Conservation (phyloP, 192 early-diverging fungal species). For the Mortierella alpina region DNA sequence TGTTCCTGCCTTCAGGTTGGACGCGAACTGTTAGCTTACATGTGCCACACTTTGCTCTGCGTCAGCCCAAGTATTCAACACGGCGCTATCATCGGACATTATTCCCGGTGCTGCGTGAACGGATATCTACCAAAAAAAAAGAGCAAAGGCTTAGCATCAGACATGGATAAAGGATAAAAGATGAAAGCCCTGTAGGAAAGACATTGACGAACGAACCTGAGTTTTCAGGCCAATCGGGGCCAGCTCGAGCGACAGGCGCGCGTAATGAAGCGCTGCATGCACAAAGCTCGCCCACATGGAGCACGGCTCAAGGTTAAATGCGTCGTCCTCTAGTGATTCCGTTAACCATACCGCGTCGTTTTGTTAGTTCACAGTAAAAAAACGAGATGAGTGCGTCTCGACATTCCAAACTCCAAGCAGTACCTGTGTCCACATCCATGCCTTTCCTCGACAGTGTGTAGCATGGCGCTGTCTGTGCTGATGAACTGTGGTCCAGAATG, state of each 20-base stretch:
- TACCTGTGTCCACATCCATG: conserved; percentile 3
- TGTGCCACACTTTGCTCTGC: conserved; percentile 23
- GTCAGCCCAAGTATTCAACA: conserved; percentile 28
- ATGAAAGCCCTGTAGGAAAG: not conserved
- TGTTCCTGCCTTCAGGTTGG: not conserved
- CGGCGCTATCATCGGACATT: not conserved
- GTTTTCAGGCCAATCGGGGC: conserved; percentile 26
- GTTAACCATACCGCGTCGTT: too few relatives aligned
- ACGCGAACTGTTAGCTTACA: not conserved
- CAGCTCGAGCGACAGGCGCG: conserved; percentile 29
- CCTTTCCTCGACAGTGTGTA: not conserved
- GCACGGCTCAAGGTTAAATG: conserved; percentile 35
- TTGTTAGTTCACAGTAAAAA: not conserved
- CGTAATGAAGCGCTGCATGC: conserved; percentile 45
- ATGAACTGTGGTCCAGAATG: conserved; percentile 36
- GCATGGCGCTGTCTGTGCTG: conserved; percentile 24
- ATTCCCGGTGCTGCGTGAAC: conserved; percentile 36
- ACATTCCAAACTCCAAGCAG: not conserved
- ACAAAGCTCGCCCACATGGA: conserved; percentile 48
- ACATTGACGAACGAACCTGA: conserved; percentile 11
- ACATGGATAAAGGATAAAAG: not conserved
- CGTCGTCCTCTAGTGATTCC: conserved; percentile 19
- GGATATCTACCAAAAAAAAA: conserved; percentile 15
- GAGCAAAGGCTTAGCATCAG: not conserved
- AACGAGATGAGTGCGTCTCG: not conserved